phyloP scores from a whole-genome alignment of 768 basidiomycete species.

The Sarcodon sp. region DNA sequence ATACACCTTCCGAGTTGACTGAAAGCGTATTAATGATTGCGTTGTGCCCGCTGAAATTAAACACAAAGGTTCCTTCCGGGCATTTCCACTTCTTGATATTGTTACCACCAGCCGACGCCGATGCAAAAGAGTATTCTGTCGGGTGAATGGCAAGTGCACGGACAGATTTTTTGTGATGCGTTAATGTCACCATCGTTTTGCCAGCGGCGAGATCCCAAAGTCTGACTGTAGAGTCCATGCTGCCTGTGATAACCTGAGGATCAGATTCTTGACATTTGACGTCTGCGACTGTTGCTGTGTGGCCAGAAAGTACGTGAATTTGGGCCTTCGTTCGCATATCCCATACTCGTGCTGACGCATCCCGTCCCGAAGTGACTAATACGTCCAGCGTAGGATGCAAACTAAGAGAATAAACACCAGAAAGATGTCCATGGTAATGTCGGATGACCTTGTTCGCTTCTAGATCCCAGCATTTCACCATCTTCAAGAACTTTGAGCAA shows the following conservation, averaged over 20 bases:
- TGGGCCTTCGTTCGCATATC: conserved; percentile 98
- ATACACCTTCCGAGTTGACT: conserved; percentile 91
- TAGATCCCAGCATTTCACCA: conserved; percentile 99
- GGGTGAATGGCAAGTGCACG: conserved; percentile 91
- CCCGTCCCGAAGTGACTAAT: conserved; percentile 89
- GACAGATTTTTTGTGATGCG: conserved; percentile 99
- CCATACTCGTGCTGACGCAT: conserved; percentile 96
- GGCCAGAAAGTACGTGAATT: conserved; percentile 86
- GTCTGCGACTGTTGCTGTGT: conserved; percentile 90
- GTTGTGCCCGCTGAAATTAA: conserved; percentile 93
- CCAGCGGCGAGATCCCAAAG: conserved; percentile 98
- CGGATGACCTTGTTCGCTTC: conserved; percentile 99
- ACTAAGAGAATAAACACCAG: conserved; percentile 89
- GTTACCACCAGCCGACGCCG: conserved; percentile 94
- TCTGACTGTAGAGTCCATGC: conserved; percentile 94
- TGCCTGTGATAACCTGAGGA: conserved; percentile 95
- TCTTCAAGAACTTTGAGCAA: conserved; percentile 31
- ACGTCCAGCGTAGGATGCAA: conserved; percentile 94
- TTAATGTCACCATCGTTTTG: conserved; percentile 90
- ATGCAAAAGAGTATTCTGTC: conserved; percentile 93
- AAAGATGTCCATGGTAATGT: conserved; percentile 96
- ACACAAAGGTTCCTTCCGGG: conserved; percentile 90
- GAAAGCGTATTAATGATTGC: conserved; percentile 95
- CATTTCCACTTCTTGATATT: conserved; percentile 99
- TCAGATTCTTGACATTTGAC: conserved; percentile 96